Evolutionary conservation across 352 stramenopile species (phyloP), one percentile per base, ranked within the genome.

Genomic region (Phytophthora aleatoria): DNA sequence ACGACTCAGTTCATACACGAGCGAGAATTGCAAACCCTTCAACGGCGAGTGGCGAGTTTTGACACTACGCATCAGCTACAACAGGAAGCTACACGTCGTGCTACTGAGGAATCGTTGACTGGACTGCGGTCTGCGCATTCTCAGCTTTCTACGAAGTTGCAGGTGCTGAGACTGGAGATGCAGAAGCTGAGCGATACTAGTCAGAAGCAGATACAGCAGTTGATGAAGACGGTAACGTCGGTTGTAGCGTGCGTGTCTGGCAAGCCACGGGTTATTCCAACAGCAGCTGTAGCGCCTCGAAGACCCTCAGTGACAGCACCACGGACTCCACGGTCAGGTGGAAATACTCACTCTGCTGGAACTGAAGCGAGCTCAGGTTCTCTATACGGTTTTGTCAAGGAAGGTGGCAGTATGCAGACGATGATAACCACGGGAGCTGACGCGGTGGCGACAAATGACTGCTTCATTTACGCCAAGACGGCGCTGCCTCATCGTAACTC

Each of bases 381-480:
- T 20, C 20, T 20, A 20, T 20, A 20, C 20, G 20, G 20, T 20
- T 20, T 20, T 20, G 20, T 20, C 20, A 0, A 20, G 20, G 20
- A 20, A 20, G 20, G 20, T 20, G 20, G 20, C 20, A 20, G 20
- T 20, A 20, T 20, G 20, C 20, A 20, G 20, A 20, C 20, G 20
- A 20, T 20, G 20, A 20, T 20, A 20, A 20, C 20, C 20, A 20
- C 20, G 0, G 20, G 20, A 20, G 20, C 20, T 20, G 20, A 20
- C 20, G 20, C 20, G 20, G 20, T 20, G 20, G 20, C 20, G 20
- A 20, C 20, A 20, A 20, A 20, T 15, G 73, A 85, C 28, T 85
- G 71, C 48, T 85, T 87, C 39, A 62, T 87, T 4, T 77, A 83
- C 43, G 72, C 76, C 27, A 84, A 80, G 62, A 72, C 74, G 0